phyloP scores from a whole-genome alignment of 306 rosid species.

The Albizia julibrissin region DNA sequence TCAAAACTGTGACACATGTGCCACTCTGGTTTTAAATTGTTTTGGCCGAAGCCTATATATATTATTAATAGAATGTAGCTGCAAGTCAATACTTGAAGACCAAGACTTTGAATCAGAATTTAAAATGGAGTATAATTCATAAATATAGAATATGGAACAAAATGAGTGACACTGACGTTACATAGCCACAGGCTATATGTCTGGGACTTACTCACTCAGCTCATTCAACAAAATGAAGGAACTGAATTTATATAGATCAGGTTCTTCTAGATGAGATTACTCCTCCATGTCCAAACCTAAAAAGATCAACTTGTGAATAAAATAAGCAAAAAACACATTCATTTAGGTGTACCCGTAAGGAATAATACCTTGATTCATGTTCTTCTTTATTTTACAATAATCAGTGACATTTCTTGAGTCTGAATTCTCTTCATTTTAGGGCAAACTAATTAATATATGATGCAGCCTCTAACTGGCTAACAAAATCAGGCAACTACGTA shows the following conservation, averaged over 20 bases:
- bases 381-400: not conserved
- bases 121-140: slow-evolving; percentile 1
- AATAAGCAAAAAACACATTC: not conserved
- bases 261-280: slow-evolving; percentile 11
- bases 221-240: not conserved
- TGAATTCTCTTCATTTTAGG: not conserved
- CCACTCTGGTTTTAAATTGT: slow-evolving; percentile 3
- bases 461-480: not conserved
- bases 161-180: not conserved
- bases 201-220: slow-evolving; percentile 4
- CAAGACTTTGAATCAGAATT: slow-evolving; percentile 42
- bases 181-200: slow-evolving; percentile 18
- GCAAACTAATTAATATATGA: not conserved
- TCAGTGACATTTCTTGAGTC: not conserved
- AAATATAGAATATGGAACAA: not conserved
- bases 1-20: slow-evolving; percentile 27
- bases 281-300: not conserved
- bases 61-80: not conserved
- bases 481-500: not conserved
- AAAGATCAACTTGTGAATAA: not conserved
- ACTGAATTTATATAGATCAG: not conserved
- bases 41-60: too few relatives aligned
- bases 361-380: not conserved
- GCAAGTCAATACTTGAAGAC: slow-evolving; percentile 41
- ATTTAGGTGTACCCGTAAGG: not conserved